Percentiles rank a stretch among this genome's conserved stretches.
phyloP scores from a whole-genome alignment of 495 filamentous ascomycete genomes.

The Podospora anserina region DNA sequence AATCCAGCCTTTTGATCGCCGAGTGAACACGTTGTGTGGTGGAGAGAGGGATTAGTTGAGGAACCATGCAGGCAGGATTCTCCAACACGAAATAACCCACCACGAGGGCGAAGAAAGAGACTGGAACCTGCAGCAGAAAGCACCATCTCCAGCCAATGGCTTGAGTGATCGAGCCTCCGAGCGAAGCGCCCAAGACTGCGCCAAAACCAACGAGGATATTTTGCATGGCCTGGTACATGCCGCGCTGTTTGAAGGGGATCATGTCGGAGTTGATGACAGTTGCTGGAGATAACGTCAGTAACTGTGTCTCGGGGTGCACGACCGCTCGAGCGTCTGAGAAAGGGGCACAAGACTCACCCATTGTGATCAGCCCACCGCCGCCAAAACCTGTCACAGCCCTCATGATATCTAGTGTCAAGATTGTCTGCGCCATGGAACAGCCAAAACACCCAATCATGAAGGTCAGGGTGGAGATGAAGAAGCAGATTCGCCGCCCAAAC shows the following conservation, averaged over 20 bases:
- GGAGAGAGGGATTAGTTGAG: conserved; percentile 18
- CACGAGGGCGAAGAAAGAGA: conserved; percentile 53
- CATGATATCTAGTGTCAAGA: conserved; percentile 44
- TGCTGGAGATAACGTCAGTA: conserved; percentile 37
- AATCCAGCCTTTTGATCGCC: conserved; percentile 55
- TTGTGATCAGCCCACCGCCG: conserved; percentile 59
- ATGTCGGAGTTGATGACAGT: conserved; percentile 67
- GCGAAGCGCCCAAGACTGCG: conserved; percentile 45
- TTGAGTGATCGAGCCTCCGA: conserved; percentile 51
- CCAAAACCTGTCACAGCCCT: conserved; percentile 54
- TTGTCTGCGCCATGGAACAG: conserved; percentile 43
- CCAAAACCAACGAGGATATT: conserved; percentile 60
- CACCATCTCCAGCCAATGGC: conserved; percentile 52
- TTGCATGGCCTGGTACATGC: conserved; percentile 64
- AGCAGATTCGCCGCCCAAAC: conserved; percentile 52
- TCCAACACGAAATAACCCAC: conserved; percentile 55
- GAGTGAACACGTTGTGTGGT: conserved; percentile 30
- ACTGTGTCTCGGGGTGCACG: background rate
- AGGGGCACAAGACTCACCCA: conserved; percentile 44
- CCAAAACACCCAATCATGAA: conserved; percentile 49
- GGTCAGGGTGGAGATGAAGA: conserved; percentile 48
- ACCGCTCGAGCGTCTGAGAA: background rate
- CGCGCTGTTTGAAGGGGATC: conserved; percentile 58
- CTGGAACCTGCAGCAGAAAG: conserved; percentile 49
- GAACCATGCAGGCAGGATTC: conserved; percentile 30